Conservation (phyloP, 2,329 filamentous ascomycete species). For the Ambrosiella cleistominuta region DNA sequence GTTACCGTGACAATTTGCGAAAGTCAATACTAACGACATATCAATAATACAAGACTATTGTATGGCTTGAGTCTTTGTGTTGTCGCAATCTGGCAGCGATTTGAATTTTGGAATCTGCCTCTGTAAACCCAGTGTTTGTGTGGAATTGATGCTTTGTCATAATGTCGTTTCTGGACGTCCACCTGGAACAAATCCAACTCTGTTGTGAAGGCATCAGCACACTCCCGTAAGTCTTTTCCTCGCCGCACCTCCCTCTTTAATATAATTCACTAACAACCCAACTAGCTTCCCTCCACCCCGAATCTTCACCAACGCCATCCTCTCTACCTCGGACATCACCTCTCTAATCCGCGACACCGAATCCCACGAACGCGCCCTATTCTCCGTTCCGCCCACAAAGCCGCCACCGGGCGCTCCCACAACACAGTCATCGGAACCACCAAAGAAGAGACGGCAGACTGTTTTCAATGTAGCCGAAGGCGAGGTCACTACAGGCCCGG, state of each 20-base stretch:
- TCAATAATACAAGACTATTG: not conserved
- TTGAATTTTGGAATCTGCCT: too few relatives aligned
- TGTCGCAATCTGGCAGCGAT: too few relatives aligned
- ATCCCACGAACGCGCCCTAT: slow-evolving; percentile 81
- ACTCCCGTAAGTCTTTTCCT: slow-evolving; percentile 41
- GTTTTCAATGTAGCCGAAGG: slow-evolving; percentile 49
- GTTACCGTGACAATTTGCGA: too few relatives aligned
- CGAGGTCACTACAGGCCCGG: slow-evolving; percentile 40
- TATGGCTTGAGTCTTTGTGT: not conserved
- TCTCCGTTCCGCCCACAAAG: slow-evolving; percentile 56
- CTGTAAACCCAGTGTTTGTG: too few relatives aligned
- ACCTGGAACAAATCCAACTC: slow-evolving; percentile 60
- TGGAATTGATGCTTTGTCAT: slow-evolving; percentile 11
- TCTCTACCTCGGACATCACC: slow-evolving; percentile 81
- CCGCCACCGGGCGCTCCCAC: slow-evolving; percentile 28
- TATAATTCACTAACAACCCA: slow-evolving; percentile 6
- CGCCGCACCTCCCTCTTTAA: not conserved
- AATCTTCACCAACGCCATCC: slow-evolving; percentile 85
- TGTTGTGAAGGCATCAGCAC: slow-evolving; percentile 62
- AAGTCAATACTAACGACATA: too few relatives aligned
- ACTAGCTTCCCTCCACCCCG: slow-evolving; percentile 72
- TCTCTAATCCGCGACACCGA: slow-evolving; percentile 90
- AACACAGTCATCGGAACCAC: slow-evolving; percentile 20
- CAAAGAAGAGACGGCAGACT: slow-evolving; percentile 36
- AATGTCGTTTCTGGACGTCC: slow-evolving; percentile 53